Evolutionary conservation across 345 rosid species (phyloP), one percentile per base, ranked within the genome.

Genomic region (Orychophragmus violaceus): DNA sequence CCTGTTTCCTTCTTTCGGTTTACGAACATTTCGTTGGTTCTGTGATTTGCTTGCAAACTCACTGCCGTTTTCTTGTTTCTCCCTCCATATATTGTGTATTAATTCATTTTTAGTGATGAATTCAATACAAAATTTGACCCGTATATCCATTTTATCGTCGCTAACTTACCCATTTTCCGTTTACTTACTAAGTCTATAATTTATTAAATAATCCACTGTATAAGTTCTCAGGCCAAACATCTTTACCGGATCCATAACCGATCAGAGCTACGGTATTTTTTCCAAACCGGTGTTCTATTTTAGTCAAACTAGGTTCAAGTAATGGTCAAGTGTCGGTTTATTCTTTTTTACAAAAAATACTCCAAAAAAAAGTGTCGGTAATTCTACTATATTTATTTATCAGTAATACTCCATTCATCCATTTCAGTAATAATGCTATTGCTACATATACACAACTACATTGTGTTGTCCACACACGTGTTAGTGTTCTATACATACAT

Each of bases 221-320:
- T 7, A 35, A 21, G 51, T 14, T 21, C 4, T 23, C 6, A 24
- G 23, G 10, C 21, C 28, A 24, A 68, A 23, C 12, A 44, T 19
- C 14, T 8, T 1, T 17, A 59, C 59, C 59, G 23, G 73, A 33
- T 58, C 35, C 48, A 24, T 16, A 48, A 50, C 41, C 59, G 32
- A 59, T 69, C 24, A 27, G 6, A 19, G 1, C 11, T 49, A 0
- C 14, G 22, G 2, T n/a, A n/a, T 8, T n/a, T 12, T 27, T 12
- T 0, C 32, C 10, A 28, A 58, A 32, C 2, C 46, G 19, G 49
- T 68, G 27, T 32, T n/a, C 1, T 35, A 7, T 0, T n/a, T 28
- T 51, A 37, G 61, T 69, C 53, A 60, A 61, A 53, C 1, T n/a
- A n/a, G 13, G 62, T 55, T 51, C 55, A 70, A 51, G 16, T n/a